A percentile compares a stretch with the other conserved stretches of the same genome.
Evolutionary conservation across 2,329 filamentous ascomycete genomes (phyloP).

Genomic region (Fusarium compactum): DNA sequence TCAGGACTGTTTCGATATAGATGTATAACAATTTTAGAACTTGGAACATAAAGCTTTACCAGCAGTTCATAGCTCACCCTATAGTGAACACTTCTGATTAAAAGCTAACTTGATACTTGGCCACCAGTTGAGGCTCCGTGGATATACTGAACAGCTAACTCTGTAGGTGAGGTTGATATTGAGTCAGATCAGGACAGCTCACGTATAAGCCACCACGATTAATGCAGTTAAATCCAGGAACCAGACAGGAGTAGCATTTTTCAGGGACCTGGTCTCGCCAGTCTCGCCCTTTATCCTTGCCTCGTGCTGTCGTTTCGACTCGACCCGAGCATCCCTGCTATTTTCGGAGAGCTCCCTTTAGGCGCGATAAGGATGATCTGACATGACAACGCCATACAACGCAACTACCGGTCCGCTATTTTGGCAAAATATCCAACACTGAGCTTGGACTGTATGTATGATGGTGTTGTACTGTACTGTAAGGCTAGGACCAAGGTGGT

Average conservation of each 20-base stretch:
- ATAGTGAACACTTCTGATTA: not conserved
- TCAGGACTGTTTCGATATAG: constrained; percentile 25
- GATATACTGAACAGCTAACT: constrained; percentile 5
- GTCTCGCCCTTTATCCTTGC: not conserved
- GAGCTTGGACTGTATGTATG: not conserved
- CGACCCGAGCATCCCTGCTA: constrained; percentile 18
- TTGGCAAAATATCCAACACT: constrained; percentile 3
- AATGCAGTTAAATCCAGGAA: constrained; percentile 13
- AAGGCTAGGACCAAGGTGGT: constrained; percentile 22
- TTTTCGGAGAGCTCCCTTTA: constrained; percentile 37
- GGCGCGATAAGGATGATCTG: constrained; percentile 49
- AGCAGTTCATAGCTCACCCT: not conserved
- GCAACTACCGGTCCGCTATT: constrained; percentile 43
- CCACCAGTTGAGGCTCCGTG: constrained; percentile 1
- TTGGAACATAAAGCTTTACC: not conserved
- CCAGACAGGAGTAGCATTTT: constrained; percentile 1
- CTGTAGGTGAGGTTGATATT: constrained; percentile 2
- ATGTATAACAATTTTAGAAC: constrained; percentile 22
- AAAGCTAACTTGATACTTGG: not conserved
- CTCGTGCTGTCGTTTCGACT: not conserved
- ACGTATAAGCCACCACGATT: not conserved
- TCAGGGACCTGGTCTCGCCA: constrained; percentile 13
- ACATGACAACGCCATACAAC: constrained; percentile 30
- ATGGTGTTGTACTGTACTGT: not conserved
- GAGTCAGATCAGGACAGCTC: constrained; percentile 8